Percentiles rank a stretch among this genome's conserved stretches.
These are phyloP conservation scores for Torulaspora gathmanii DNA, from an alignment of 805 yeast species.

Conservation along the genomic window DNA sequence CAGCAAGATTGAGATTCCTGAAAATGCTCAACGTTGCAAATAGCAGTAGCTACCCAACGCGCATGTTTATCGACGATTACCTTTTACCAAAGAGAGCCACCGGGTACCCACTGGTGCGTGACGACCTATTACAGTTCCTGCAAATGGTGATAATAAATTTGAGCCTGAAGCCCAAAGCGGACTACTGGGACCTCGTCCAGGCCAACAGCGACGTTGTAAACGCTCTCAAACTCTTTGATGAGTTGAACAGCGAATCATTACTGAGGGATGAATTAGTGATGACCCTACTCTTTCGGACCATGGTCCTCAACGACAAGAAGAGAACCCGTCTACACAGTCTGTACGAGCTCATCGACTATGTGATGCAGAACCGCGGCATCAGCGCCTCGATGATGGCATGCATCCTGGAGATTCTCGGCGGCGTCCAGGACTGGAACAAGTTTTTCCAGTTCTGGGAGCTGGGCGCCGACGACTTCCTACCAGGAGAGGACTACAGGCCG, in stretches of 20 bases:
- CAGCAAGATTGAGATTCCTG: constrained; percentile 18
- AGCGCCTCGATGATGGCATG: constrained; percentile 14
- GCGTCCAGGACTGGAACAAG: constrained; percentile 22
- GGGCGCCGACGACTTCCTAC: constrained; percentile 9
- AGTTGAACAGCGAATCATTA: constrained; percentile 7
- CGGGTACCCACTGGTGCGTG: constrained; percentile 14
- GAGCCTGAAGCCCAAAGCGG: constrained; percentile 4
- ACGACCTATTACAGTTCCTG: constrained; percentile 23
- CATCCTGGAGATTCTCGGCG: constrained; percentile 19
- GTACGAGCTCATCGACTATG: constrained; percentile 21
- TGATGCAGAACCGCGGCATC: constrained; percentile 7
- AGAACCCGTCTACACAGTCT: constrained; percentile 16
- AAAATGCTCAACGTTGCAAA: constrained; percentile 16
- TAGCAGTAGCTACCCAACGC: constrained; percentile 9
- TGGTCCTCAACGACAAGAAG: constrained; percentile 15
- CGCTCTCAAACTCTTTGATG: constrained; percentile 15
- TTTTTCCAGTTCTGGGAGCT: constrained; percentile 27
- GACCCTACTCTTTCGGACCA: constrained; percentile 18
- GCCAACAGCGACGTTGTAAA: constrained; percentile 12
- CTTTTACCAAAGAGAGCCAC: constrained; percentile 18
- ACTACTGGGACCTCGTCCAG: constrained; percentile 15
- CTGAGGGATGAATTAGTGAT: constrained; percentile 21
- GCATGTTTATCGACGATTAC: constrained; percentile 19
- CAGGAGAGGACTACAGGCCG: constrained; percentile 24
- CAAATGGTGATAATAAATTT: constrained; percentile 12